phyloP scores from a whole-genome alignment of 768 basidiomycete species.

The Pisolithus albus region DNA sequence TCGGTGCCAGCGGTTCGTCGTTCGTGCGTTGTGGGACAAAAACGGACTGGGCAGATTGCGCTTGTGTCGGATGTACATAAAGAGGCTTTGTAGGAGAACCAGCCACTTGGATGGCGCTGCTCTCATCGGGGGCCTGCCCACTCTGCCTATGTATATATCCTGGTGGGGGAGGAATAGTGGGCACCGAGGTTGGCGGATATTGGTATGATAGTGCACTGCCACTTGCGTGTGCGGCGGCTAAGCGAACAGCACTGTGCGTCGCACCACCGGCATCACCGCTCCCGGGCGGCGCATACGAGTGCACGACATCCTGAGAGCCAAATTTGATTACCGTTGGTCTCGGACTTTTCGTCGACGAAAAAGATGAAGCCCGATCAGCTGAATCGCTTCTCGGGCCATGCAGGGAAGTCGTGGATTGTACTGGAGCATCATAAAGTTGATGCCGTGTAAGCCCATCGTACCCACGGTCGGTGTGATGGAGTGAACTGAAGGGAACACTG shows the following conservation, averaged over 20 bases:
- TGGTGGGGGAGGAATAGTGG: slow-evolving; percentile 10
- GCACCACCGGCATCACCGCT: slow-evolving; percentile 35
- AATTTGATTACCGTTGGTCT: slow-evolving; percentile 68
- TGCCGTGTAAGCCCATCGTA: slow-evolving; percentile 62
- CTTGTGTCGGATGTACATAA: slow-evolving; percentile 10
- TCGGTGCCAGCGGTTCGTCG: slow-evolving; percentile 28
- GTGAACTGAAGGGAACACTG: slow-evolving; percentile 14
- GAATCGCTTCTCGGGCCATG: slow-evolving; percentile 19
- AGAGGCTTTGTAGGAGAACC: slow-evolving; percentile 6
- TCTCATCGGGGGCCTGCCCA: too few relatives aligned
- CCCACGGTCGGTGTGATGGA: slow-evolving; percentile 26
- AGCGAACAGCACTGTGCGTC: slow-evolving; percentile 38
- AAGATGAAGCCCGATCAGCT: slow-evolving; percentile 34
- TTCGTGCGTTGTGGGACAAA: slow-evolving; percentile 19
- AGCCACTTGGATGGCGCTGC: too few relatives aligned
- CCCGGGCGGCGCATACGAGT: slow-evolving; percentile 62
- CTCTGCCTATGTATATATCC: too few relatives aligned
- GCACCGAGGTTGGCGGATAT: slow-evolving; percentile 18
- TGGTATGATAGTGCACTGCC: slow-evolving; percentile 10
- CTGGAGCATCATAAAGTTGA: slow-evolving; percentile 84
- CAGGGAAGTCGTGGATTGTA: slow-evolving; percentile 36
- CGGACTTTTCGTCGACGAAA: slow-evolving; percentile 24
- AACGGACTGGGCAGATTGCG: slow-evolving; percentile 14
- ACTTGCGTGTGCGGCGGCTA: slow-evolving; percentile 28
- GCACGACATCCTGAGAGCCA: slow-evolving; percentile 63